phyloP scores from a whole-genome alignment of 768 basidiomycete genomes.

The Trametes cingulata region DNA sequence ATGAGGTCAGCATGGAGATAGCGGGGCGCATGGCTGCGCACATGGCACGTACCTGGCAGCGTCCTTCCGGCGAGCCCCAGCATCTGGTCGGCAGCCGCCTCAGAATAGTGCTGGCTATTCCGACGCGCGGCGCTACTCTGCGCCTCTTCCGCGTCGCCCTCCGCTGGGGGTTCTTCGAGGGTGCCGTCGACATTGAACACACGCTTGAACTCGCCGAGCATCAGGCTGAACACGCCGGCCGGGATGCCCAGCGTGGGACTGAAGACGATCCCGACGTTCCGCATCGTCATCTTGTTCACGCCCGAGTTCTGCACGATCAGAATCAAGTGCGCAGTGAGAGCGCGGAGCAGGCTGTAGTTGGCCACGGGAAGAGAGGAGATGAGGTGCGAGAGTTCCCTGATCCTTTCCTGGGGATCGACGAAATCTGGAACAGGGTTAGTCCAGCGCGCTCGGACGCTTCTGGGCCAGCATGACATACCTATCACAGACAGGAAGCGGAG shows the following conservation, averaged over 20 bases:
- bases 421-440: slow-evolving; percentile 58
- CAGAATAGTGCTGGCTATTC: slow-evolving; percentile 83
- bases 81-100: slow-evolving; percentile 79
- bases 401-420: slow-evolving; percentile 83
- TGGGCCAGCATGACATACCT: slow-evolving; percentile 54
- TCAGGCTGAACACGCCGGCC: slow-evolving; percentile 94
- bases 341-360: slow-evolving; percentile 93
- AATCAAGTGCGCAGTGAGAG: slow-evolving; percentile 92
- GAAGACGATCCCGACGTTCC: slow-evolving; percentile 98
- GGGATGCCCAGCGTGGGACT: slow-evolving; percentile 97
- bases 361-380: slow-evolving; percentile 86
- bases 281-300: slow-evolving; percentile 97
- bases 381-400: slow-evolving; percentile 81
- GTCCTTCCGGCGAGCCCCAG: slow-evolving; percentile 75
- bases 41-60: slow-evolving; percentile 54
- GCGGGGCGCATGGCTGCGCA: neutral
- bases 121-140: slow-evolving; percentile 53
- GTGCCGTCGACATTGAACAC: slow-evolving; percentile 82
- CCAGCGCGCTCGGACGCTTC: slow-evolving; percentile 8
- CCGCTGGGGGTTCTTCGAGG: slow-evolving; percentile 30
- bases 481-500: slow-evolving; percentile 89
- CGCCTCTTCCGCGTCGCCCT: slow-evolving; percentile 18
- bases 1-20: slow-evolving; percentile 20
- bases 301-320: slow-evolving; percentile 88
- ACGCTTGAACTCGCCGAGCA: slow-evolving; percentile 90